phyloP scores from a whole-genome alignment of 768 basidiomycete species.

The Exsudoporus frostii region DNA sequence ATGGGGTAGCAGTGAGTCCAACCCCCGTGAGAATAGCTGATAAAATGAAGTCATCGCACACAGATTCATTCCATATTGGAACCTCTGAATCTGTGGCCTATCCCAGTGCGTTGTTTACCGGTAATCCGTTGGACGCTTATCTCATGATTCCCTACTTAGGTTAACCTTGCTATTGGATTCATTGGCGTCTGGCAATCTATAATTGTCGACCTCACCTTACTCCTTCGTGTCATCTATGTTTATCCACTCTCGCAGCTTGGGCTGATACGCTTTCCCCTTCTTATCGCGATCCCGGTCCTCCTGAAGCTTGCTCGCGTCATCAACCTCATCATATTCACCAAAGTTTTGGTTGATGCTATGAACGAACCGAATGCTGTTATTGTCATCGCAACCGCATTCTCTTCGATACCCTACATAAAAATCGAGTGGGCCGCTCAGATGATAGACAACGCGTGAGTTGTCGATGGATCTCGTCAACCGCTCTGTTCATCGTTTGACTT shows the following conservation, averaged over 20 bases:
- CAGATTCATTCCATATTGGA: constrained; percentile 22
- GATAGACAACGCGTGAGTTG: constrained; percentile 24
- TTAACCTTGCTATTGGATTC: constrained; percentile 22
- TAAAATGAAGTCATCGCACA: neutral
- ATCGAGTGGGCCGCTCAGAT: constrained; percentile 29
- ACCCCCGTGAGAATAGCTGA: neutral
- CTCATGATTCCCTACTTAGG: no score
- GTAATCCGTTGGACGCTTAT: no score
- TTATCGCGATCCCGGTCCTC: constrained; percentile 14
- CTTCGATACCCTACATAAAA: constrained; percentile 22
- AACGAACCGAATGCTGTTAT: constrained; percentile 1
- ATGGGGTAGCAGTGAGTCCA: constrained; percentile 5
- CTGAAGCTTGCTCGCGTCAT: constrained; percentile 21
- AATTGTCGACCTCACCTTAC: constrained; percentile 22
- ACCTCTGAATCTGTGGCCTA: constrained; percentile 15
- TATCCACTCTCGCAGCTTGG: constrained; percentile 12
- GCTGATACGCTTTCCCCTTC: constrained; percentile 3
- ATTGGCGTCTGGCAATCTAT: constrained; percentile 26
- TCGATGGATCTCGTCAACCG: no score
- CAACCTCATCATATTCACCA: constrained; percentile 23
- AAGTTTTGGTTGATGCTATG: constrained; percentile 11
- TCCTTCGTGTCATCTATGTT: constrained; percentile 21
- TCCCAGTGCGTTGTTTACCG: constrained; percentile 4
- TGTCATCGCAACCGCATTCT: constrained; percentile 7
- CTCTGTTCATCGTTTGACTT: neutral